Conservation (phyloP, 129 eudicot genomes). For the Pittosporum tobira region DNA sequence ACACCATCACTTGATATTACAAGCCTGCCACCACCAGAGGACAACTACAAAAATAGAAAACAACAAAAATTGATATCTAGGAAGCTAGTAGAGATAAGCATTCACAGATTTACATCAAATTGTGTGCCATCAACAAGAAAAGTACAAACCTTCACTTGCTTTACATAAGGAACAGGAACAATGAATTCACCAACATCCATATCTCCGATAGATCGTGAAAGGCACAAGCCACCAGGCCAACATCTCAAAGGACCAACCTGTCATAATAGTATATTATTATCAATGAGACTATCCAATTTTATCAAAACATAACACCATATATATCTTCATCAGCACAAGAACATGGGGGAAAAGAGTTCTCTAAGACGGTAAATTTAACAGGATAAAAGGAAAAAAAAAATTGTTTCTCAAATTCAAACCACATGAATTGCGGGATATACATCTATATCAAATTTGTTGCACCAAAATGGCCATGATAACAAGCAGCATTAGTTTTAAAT, state of each 20-base stretch:
- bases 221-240: constrained; percentile 99
- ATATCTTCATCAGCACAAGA: no score
- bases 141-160: constrained; percentile 88
- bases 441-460: background rate
- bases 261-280: background rate
- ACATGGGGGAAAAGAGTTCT: background rate
- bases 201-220: constrained; percentile 95
- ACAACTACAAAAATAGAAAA: constrained; percentile 48
- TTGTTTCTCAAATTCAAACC: background rate
- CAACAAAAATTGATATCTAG: no score
- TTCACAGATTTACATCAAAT: background rate
- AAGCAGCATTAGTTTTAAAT: background rate
- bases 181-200: constrained; percentile 96
- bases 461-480: background rate
- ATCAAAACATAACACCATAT: no score
- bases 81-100: background rate
- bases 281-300: background rate
- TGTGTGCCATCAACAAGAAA: background rate
- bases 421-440: background rate
- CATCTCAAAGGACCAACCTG: constrained; percentile 85
- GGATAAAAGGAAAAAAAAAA: background rate
- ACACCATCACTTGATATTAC: constrained; percentile 93
- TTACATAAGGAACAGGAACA: constrained; percentile 93
- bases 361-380: background rate
- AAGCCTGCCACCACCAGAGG: constrained; percentile 91